Evolutionary conservation across 2,329 filamentous ascomycete species (phyloP), one percentile per base, ranked within the genome.

Genomic region (Claviceps sp.): DNA sequence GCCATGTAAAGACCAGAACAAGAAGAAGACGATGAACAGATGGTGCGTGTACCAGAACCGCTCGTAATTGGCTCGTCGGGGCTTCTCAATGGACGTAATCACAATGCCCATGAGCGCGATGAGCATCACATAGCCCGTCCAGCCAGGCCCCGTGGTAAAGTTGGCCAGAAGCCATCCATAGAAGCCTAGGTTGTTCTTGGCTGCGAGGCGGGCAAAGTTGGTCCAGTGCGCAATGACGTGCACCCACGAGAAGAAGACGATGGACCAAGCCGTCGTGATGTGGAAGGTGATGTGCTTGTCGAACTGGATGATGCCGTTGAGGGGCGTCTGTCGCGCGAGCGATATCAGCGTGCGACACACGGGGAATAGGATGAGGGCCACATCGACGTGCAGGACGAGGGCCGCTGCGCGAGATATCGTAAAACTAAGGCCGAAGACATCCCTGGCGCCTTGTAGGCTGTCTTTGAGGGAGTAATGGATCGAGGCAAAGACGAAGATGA

Each of bases 21-120:
- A 74, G 72, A 93, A 93, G 76, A 93, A 93, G 57, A 91, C 63
- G 67, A 91, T 80, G 66, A 93, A 93, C 65, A 93, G 78, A 71
- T 93, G 88, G 69, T 94, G 87, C 1, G 85, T 88, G 67, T 89
- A 90, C 87, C 88, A 94, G 74, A 93, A 94, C 26, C 87, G 84
- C 67, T 91, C 87, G 65, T 88, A 91, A 71, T 93, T 90, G 55
- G 84, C 84, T 51, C 87, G 81, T 49, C 87, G 78, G 9, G 82
- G 80, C 72, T 87, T 87, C 70, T 91, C 87, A 14, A 86, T 72
- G 8, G 86, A 88, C 0, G 87, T 93, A 26, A 82, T 62, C 3
- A 85, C 84, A 77, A 94, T 93, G 49, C 81, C 81, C 75, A 86
- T 89, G 48, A 94, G 70, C 8, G 83, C 79, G 54, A 85, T 74